phyloP scores from a whole-genome alignment of 2,329 filamentous ascomycete species.

The Penicillium sclerotigenum region DNA sequence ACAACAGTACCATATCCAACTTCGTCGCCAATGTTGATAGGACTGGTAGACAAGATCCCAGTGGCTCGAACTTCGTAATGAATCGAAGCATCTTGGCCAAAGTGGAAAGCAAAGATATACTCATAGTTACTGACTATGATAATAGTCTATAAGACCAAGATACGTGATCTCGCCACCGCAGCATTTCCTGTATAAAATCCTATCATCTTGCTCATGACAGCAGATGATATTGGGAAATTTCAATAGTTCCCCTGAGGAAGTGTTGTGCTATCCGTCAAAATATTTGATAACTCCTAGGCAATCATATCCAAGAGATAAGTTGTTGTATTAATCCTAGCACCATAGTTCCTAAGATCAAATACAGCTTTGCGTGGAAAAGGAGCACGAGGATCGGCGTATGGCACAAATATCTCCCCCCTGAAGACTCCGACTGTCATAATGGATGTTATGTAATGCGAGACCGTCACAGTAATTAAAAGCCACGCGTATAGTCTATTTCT shows the following conservation, averaged over 20 bases:
- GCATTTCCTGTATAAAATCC: slow-evolving; percentile 37
- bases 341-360: slow-evolving; percentile 47
- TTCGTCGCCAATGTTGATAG: slow-evolving; percentile 35
- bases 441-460: slow-evolving; percentile 42
- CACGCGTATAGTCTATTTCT: slow-evolving; percentile 45
- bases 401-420: slow-evolving; percentile 49
- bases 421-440: slow-evolving; percentile 39
- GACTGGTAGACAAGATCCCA: slow-evolving; percentile 45
- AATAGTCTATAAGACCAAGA: slow-evolving; percentile 40
- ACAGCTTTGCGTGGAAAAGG: slow-evolving; percentile 45
- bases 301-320: slow-evolving; percentile 42
- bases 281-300: slow-evolving; percentile 47
- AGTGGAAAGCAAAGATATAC: slow-evolving; percentile 46
- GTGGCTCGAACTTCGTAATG: slow-evolving; percentile 46
- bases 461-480: slow-evolving; percentile 49
- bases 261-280: slow-evolving; percentile 41
- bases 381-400: slow-evolving; percentile 42
- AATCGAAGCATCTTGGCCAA: slow-evolving; percentile 42
- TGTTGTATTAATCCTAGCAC: slow-evolving; percentile 46
- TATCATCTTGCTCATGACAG: slow-evolving; percentile 41
- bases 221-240: slow-evolving; percentile 44
- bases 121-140: slow-evolving; percentile 46
- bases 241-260: slow-evolving; percentile 34
- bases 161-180: slow-evolving; percentile 33
- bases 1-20: slow-evolving; percentile 42